phyloP scores from a whole-genome alignment of 2,329 filamentous ascomycete genomes.

The Parascedosporium putredinis region DNA sequence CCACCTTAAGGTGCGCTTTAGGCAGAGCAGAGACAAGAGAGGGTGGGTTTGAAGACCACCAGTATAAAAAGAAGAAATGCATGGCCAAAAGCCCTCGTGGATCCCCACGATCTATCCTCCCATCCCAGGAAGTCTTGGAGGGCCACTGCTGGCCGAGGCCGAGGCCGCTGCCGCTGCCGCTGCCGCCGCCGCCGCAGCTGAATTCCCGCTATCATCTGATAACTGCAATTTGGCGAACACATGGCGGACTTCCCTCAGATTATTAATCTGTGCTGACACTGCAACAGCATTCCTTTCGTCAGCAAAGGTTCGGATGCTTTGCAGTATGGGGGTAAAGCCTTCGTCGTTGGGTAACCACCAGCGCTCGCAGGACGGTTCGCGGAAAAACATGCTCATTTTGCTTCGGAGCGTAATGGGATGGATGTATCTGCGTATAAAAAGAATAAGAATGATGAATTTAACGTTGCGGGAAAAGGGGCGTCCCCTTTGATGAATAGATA shows the following conservation, averaged over 20 bases:
- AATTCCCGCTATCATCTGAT: slow-evolving; percentile 3
- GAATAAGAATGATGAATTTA: slow-evolving; percentile 3
- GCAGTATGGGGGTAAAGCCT: slow-evolving; percentile 62
- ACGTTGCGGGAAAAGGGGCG: not conserved
- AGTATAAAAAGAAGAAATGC: no score
- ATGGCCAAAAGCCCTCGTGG: not conserved
- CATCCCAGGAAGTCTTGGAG: not conserved
- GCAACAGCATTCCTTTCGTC: slow-evolving; percentile 60
- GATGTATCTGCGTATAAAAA: slow-evolving; percentile 50
- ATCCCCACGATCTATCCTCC: slow-evolving; percentile 10
- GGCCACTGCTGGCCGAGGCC: not conserved
- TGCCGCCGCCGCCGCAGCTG: not conserved
- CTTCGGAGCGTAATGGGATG: slow-evolving; percentile 64
- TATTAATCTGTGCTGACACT: slow-evolving; percentile 48
- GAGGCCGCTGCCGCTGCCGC: slow-evolving; percentile 1
- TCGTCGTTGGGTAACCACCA: slow-evolving; percentile 91
- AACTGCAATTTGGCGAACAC: slow-evolving; percentile 54
- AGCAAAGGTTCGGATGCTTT: slow-evolving; percentile 69
- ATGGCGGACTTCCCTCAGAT: slow-evolving; percentile 63
- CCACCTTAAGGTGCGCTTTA: no score
- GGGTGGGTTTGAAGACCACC: no score
- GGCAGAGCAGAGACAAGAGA: no score
- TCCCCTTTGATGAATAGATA: not conserved
- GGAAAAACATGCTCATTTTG: slow-evolving; percentile 68
- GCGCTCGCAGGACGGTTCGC: slow-evolving; percentile 56